A percentile compares a stretch with the other conserved stretches of the same genome.
phyloP scores from a whole-genome alignment of 78 protist species.

The Polysphondylium violaceum region DNA sequence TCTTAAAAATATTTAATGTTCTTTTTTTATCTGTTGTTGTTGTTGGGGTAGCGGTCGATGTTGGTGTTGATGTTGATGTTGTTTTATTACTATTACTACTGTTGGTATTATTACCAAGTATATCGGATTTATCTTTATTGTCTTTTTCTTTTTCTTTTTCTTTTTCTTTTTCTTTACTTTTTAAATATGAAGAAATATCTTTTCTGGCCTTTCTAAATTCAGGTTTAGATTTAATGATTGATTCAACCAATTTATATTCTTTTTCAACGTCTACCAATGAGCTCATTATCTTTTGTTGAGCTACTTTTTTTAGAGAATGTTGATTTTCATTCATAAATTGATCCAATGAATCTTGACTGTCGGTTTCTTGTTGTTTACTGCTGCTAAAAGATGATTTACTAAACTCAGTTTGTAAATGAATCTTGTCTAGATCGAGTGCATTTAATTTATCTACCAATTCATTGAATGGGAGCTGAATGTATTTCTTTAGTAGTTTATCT shows the following conservation, averaged over 20 bases:
- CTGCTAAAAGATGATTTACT: slow-evolving; percentile 21
- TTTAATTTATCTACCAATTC: slow-evolving; percentile 11
- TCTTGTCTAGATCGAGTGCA: not conserved
- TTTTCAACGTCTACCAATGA: slow-evolving; percentile 10
- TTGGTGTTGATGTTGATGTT: not conserved
- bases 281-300: slow-evolving; percentile 36
- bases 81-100: not conserved
- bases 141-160: not conserved
- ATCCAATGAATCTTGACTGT: slow-evolving; percentile 37
- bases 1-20: not conserved
- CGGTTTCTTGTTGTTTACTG: not conserved
- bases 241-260: slow-evolving; percentile 5
- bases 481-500: slow-evolving; percentile 20
- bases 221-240: slow-evolving; percentile 2
- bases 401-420: slow-evolving; percentile 13
- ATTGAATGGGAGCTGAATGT: not conserved
- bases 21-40: not conserved
- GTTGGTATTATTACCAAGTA: not conserved
- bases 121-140: too few relatives aligned
- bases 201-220: slow-evolving; percentile 27
- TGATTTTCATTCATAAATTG: slow-evolving; percentile 55
- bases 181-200: not conserved
- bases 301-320: slow-evolving; percentile 8
- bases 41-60: not conserved
- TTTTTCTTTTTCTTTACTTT: not conserved